These are phyloP conservation scores for Taphrina communis DNA, from an alignment of 1,139 yeast species.

Conservation along the genomic window DNA sequence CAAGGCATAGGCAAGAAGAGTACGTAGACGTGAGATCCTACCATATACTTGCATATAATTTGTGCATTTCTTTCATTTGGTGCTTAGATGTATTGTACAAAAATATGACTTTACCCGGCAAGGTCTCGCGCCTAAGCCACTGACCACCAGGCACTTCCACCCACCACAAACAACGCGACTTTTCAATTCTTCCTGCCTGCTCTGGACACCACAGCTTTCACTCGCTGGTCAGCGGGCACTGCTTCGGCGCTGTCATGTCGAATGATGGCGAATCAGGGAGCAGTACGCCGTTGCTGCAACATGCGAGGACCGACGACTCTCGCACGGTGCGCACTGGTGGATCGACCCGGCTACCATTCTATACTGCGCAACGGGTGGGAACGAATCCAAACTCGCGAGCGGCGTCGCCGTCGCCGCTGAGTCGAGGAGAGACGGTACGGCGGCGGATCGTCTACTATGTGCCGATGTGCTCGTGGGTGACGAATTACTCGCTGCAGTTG, in stretches of 20 bases:
- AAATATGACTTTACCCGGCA: not conserved
- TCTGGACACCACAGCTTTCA: too few relatives aligned
- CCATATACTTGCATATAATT: too few relatives aligned
- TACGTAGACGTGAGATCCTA: not conserved
- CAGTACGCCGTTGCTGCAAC: constrained; percentile 15
- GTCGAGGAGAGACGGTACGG: constrained; percentile 16
- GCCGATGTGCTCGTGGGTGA: constrained; percentile 28
- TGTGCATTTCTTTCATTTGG: too few relatives aligned
- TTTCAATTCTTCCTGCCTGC: too few relatives aligned
- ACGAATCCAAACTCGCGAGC: constrained; percentile 31
- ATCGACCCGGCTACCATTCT: constrained; percentile 31
- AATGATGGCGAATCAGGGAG: constrained; percentile 8
- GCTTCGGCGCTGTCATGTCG: not conserved
- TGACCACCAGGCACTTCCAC: not conserved
- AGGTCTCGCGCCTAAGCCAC: not conserved
- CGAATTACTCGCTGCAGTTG: constrained; percentile 29
- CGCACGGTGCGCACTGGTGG: constrained; percentile 6
- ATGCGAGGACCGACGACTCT: constrained; percentile 10
- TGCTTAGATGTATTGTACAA: too few relatives aligned
- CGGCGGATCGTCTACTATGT: constrained; percentile 33
- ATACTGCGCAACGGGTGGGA: constrained; percentile 35
- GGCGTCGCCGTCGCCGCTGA: constrained; percentile 16
- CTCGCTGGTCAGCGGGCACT: too few relatives aligned
- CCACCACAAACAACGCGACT: not conserved
- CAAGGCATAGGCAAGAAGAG: constrained; percentile 35